Percentiles rank a stretch among this genome's conserved stretches.
phyloP scores from a whole-genome alignment of 495 filamentous ascomycete species.

The Aspergillus asperescens region DNA sequence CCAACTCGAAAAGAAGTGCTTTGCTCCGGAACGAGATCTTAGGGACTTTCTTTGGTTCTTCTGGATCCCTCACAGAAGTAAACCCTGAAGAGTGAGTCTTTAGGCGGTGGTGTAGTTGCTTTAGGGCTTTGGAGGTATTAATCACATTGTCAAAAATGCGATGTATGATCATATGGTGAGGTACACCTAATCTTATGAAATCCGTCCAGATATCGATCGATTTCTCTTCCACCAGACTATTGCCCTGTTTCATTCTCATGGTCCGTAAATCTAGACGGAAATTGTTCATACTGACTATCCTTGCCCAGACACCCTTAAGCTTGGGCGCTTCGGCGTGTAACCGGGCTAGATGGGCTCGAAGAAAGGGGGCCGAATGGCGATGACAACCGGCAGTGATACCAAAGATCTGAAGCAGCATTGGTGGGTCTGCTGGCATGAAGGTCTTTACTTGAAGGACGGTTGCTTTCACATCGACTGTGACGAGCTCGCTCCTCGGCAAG shows the following conservation, averaged over 20 bases:
- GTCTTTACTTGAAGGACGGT: conserved; percentile 83
- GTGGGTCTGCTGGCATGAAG: conserved; percentile 77
- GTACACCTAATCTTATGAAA: conserved; percentile 81
- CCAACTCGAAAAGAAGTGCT: conserved; percentile 79
- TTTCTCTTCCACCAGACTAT: conserved; percentile 60
- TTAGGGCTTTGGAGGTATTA: conserved; percentile 78
- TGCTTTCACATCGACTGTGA: conserved; percentile 73
- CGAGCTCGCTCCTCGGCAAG: conserved; percentile 53
- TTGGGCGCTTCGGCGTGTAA: conserved; percentile 82
- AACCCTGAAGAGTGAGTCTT: conserved; percentile 82
- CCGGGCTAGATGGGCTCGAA: conserved; percentile 67
- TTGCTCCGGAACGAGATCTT: conserved; percentile 76
- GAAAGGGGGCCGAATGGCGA: conserved; percentile 75
- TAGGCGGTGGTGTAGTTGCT: conserved; percentile 89
- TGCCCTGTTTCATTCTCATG: conserved; percentile 60
- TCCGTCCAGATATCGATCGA: conserved; percentile 81
- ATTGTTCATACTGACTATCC: conserved; percentile 76
- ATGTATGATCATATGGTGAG: conserved; percentile 90
- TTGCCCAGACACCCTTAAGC: conserved; percentile 74
- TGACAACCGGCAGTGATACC: conserved; percentile 75
- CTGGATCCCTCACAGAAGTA: conserved; percentile 72
- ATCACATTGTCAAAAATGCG: conserved; percentile 87
- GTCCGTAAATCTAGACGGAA: conserved; percentile 75
- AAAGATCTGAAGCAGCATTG: conserved; percentile 84
- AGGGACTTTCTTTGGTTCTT: conserved; percentile 79